Evolutionary conservation across 345 rosid genomes (phyloP).

Genomic region (Sisymbrium altissimum): DNA sequence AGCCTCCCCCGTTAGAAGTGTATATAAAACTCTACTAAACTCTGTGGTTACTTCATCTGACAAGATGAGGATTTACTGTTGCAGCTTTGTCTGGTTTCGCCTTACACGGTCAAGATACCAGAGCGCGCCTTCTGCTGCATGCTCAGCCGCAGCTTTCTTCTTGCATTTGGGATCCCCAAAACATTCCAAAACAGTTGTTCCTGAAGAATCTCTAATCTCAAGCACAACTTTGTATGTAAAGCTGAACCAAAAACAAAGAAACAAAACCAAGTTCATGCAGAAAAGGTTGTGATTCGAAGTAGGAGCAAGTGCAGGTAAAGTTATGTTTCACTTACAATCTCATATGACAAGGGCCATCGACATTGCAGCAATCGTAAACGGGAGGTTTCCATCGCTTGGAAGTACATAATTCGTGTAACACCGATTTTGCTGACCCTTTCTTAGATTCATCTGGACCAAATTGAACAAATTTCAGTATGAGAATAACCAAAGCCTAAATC

Average conservation of each 20-base stretch:
- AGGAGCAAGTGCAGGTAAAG: neutral
- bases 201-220: slow-evolving; percentile 34
- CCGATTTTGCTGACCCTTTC: slow-evolving; percentile 37
- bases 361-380: slow-evolving; percentile 51
- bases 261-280: neutral
- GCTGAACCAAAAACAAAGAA: slow-evolving; percentile 30
- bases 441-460: slow-evolving; percentile 31
- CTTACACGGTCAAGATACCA: slow-evolving; percentile 53
- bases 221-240: slow-evolving; percentile 53
- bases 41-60: neutral
- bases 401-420: slow-evolving; percentile 44
- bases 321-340: slow-evolving; percentile 44
- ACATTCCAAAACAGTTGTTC: slow-evolving; percentile 40
- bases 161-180: slow-evolving; percentile 40
- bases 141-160: slow-evolving; percentile 63
- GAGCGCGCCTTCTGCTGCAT: slow-evolving; percentile 66
- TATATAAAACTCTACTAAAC: neutral
- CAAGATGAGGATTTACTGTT: neutral
- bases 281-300: neutral
- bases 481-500: neutral
- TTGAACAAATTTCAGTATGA: neutral
- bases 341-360: slow-evolving; percentile 54
- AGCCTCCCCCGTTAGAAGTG: neutral
- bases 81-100: neutral
- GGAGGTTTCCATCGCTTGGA: slow-evolving; percentile 55